Evolutionary conservation across 257 asterid genomes (phyloP).

Genomic region (Striga asiatica): DNA sequence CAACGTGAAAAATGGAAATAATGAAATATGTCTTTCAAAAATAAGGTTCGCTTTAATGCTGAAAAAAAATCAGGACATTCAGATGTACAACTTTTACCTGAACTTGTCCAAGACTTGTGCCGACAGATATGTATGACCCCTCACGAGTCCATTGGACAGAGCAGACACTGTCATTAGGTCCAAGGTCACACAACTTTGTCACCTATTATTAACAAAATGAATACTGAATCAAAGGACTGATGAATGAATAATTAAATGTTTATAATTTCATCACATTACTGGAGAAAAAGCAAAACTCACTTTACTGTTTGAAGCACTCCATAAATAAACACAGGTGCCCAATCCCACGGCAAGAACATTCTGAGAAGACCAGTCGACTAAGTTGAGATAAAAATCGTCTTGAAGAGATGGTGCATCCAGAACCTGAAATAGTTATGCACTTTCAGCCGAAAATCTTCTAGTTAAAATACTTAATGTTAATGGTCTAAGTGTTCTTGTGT

Average conservation of each 20-base stretch:
- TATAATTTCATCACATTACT: too few relatives aligned
- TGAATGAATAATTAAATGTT: neutral
- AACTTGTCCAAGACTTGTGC: slow-evolving; percentile 85
- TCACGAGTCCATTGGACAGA: slow-evolving; percentile 96
- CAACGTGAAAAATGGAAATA: too few relatives aligned
- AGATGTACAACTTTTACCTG: too few relatives aligned
- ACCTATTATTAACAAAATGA: slow-evolving; percentile 41
- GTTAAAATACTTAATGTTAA: too few relatives aligned
- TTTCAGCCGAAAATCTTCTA: neutral
- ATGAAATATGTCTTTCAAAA: too few relatives aligned
- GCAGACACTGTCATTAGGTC: slow-evolving; percentile 77
- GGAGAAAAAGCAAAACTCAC: slow-evolving; percentile 28
- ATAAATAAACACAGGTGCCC: slow-evolving; percentile 87
- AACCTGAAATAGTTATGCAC: slow-evolving; percentile 50
- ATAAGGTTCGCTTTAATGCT: too few relatives aligned
- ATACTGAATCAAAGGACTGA: slow-evolving; percentile 1
- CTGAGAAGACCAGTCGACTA: slow-evolving; percentile 99
- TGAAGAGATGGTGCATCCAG: slow-evolving; percentile 96
- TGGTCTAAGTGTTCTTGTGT: too few relatives aligned
- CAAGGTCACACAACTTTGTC: slow-evolving; percentile 84
- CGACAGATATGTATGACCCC: slow-evolving; percentile 85
- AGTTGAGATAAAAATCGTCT: slow-evolving; percentile 89
- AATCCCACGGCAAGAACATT: slow-evolving; percentile 97
- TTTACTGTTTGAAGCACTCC: slow-evolving; percentile 93
- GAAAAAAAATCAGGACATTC: too few relatives aligned